Conservation (phyloP, 306 rosid genomes). For the Delonix regia region DNA sequence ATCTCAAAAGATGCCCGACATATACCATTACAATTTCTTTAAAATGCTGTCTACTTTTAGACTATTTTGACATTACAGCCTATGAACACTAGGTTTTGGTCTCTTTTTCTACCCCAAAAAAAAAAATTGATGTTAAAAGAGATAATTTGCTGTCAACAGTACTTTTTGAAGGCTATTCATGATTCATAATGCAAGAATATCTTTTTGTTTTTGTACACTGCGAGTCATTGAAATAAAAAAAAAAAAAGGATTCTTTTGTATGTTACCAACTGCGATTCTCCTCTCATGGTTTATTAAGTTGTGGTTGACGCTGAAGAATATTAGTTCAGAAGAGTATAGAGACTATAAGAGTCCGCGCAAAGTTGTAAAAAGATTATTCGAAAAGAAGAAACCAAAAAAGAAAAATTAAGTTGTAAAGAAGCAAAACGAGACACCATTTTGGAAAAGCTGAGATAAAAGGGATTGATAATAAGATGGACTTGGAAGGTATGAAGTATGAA, state of each 20-base stretch:
- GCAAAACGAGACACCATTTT: constrained; percentile 5
- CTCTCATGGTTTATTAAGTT: background rate
- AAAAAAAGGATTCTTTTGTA: background rate
- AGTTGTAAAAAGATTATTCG: background rate
- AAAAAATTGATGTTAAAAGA: too few relatives aligned
- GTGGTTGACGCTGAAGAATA: background rate
- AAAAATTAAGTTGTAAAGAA: background rate
- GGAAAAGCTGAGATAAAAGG: background rate
- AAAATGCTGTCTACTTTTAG: background rate
- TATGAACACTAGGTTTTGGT: background rate
- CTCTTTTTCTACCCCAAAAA: background rate
- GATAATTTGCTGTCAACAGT: background rate
- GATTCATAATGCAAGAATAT: background rate
- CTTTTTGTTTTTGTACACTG: background rate
- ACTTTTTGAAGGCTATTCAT: background rate
- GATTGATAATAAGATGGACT: background rate
- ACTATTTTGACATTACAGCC: background rate
- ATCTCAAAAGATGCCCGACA: constrained; percentile 39
- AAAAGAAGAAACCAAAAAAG: background rate
- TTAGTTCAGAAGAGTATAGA: background rate
- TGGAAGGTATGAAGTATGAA: constrained; percentile 4
- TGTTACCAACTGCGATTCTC: constrained; percentile 1
- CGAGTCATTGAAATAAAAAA: background rate
- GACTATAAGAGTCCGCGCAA: background rate
- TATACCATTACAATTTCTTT: background rate